Evolutionary conservation across 352 stramenopile species (phyloP).

Genomic region (Globisporangium iwayamae): DNA sequence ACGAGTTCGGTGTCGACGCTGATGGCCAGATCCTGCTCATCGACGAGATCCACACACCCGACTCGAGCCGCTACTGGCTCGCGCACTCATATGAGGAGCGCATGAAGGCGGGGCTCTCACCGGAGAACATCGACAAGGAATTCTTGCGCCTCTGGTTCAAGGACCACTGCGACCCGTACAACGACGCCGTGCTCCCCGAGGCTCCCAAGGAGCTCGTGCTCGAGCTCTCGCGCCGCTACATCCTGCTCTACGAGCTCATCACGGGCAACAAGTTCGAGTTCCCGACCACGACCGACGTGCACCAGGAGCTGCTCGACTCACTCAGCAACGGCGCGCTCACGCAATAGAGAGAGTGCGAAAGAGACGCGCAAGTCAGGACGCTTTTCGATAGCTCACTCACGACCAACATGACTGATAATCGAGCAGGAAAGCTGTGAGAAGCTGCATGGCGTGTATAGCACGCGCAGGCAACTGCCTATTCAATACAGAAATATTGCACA

Average conservation of each 20-base stretch:
- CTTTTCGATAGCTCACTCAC: too few species aligned
- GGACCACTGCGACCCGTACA: conserved; percentile 98
- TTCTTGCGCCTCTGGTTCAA: conserved; percentile 98
- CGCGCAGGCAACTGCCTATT: too few species aligned
- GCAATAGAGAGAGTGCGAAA: conserved; percentile 14
- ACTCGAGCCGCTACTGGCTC: conserved; percentile 96
- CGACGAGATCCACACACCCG: conserved; percentile 99
- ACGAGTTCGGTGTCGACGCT: conserved; percentile 81
- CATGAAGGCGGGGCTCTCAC: conserved; percentile 86
- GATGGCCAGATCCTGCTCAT: conserved; percentile 94
- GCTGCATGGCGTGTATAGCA: too few species aligned
- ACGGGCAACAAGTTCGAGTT: conserved; percentile 95
- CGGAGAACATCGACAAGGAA: conserved; percentile 99
- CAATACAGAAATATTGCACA: too few species aligned
- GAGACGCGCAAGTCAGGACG: too few species aligned
- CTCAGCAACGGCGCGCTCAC: conserved; percentile 33
- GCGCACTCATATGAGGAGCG: conserved; percentile 88
- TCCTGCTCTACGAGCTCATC: conserved; percentile 98
- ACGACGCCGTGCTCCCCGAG: conserved; percentile 93
- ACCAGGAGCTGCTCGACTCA: conserved; percentile 51
- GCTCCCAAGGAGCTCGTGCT: conserved; percentile 95
- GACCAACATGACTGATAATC: too few species aligned
- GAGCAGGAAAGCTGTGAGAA: too few species aligned
- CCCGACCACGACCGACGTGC: conserved; percentile 23
- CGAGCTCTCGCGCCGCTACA: conserved; percentile 96